Percentiles rank a stretch among this genome's conserved stretches.
Conservation (phyloP, 2,329 filamentous ascomycete species). For the Calonectria pseudoreteaudii region DNA sequence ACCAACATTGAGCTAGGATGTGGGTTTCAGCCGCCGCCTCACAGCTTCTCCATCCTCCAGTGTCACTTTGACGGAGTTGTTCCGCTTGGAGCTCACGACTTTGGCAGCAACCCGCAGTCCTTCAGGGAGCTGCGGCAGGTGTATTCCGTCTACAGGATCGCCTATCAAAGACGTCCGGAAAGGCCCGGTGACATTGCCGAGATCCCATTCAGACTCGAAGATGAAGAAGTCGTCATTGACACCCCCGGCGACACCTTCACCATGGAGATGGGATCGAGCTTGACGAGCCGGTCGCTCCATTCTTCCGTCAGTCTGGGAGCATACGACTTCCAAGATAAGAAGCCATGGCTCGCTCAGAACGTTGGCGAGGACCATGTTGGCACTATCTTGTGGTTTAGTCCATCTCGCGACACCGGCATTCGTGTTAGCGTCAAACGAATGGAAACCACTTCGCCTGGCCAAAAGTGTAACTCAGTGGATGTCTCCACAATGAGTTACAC, state of each 20-base stretch:
- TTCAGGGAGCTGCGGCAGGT: background rate
- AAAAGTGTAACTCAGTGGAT: background rate
- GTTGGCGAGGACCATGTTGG: background rate
- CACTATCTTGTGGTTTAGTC: background rate
- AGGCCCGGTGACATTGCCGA: too few species aligned
- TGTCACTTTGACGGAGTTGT: background rate
- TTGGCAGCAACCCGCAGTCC: background rate
- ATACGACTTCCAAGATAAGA: background rate
- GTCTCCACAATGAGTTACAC: background rate
- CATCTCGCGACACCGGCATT: background rate
- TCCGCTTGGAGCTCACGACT: background rate
- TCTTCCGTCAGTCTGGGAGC: background rate
- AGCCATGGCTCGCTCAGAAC: background rate
- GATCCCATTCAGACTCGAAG: background rate
- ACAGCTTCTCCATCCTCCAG: background rate
- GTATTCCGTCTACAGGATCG: background rate
- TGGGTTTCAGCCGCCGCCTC: background rate
- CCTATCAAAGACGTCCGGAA: too few species aligned
- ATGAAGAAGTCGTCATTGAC: background rate
- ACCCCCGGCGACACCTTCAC: background rate
- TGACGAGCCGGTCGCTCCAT: background rate
- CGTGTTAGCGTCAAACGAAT: background rate
- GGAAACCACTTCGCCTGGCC: background rate
- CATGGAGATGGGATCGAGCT: background rate
- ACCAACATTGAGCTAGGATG: background rate